Evolutionary conservation across 2,329 filamentous ascomycete genomes (phyloP).

Genomic region (Ceratocystis alfenasii): DNA sequence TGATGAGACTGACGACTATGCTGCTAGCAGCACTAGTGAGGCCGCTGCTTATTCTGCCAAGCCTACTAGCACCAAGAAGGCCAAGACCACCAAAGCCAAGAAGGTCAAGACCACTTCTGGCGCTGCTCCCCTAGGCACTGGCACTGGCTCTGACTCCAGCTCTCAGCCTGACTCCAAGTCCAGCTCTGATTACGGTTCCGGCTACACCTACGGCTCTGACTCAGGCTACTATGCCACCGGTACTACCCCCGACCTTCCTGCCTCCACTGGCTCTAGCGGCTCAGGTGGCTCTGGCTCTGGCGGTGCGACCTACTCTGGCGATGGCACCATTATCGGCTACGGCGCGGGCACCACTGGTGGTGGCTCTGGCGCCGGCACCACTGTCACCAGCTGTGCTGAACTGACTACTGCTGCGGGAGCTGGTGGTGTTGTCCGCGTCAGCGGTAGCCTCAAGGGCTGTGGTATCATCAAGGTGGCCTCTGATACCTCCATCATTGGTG

Average conservation of each 20-base stretch:
- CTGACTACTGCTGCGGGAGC: conserved; percentile 31
- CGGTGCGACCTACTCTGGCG: background rate
- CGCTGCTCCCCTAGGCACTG: background rate
- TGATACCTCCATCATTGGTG: conserved; percentile 42
- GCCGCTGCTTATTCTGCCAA: conserved; percentile 23
- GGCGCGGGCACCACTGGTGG: conserved; percentile 36
- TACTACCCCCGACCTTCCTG: background rate
- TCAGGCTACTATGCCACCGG: background rate
- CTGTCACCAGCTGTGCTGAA: conserved; percentile 35
- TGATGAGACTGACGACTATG: background rate
- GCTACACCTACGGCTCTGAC: background rate
- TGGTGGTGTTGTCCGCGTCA: conserved; percentile 36
- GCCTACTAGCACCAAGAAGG: conserved; percentile 27
- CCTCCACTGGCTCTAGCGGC: background rate
- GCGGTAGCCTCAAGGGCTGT: conserved; percentile 34
- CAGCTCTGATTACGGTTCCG: background rate
- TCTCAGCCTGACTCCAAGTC: background rate
- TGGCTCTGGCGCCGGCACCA: conserved; percentile 34
- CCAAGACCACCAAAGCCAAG: conserved; percentile 25
- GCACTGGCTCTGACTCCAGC: background rate
- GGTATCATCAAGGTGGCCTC: conserved; percentile 36
- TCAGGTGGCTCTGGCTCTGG: background rate
- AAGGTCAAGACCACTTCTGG: conserved; percentile 22
- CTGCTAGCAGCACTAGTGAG: background rate
- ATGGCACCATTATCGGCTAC: conserved; percentile 27